phyloP scores from a whole-genome alignment of 169 alveolate species.

The Plasmodium gonderi region DNA sequence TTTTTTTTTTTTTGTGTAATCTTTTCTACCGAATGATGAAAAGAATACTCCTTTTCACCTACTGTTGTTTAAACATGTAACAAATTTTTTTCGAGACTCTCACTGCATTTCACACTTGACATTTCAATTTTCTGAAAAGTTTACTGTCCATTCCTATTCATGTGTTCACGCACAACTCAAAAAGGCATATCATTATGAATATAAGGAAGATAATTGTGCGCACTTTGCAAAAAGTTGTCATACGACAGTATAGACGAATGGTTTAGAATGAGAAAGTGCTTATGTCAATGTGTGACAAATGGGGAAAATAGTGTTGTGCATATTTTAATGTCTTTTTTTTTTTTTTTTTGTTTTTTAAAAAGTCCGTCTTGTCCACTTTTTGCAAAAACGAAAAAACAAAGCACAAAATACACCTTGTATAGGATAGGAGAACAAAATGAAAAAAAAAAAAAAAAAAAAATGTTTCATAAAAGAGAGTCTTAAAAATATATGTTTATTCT shows the following conservation, averaged over 20 bases:
- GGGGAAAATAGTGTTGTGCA: neutral
- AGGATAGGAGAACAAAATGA: too few relatives aligned
- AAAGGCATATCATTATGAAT: neutral
- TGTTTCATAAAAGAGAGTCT: conserved; percentile 1
- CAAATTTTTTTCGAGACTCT: neutral
- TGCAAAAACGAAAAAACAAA: too few relatives aligned
- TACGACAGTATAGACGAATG: neutral
- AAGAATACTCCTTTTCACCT: neutral
- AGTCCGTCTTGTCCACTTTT: neutral
- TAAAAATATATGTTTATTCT: neutral
- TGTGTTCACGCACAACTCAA: neutral
- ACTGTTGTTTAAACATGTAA: neutral
- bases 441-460: too few relatives aligned
- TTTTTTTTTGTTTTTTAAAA: neutral
- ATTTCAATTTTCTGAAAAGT: neutral
- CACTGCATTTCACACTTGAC: neutral
- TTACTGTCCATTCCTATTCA: neutral
- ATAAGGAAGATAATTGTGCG: neutral
- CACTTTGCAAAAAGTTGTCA: too few relatives aligned
- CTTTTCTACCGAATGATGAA: neutral
- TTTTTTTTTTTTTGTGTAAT: neutral
- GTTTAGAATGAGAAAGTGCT: neutral
- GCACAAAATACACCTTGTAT: too few relatives aligned
- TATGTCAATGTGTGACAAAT: neutral
- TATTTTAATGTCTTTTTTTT: neutral